Evolutionary conservation across 805 yeast species (phyloP).

Genomic region (Candida tallmaniae): DNA sequence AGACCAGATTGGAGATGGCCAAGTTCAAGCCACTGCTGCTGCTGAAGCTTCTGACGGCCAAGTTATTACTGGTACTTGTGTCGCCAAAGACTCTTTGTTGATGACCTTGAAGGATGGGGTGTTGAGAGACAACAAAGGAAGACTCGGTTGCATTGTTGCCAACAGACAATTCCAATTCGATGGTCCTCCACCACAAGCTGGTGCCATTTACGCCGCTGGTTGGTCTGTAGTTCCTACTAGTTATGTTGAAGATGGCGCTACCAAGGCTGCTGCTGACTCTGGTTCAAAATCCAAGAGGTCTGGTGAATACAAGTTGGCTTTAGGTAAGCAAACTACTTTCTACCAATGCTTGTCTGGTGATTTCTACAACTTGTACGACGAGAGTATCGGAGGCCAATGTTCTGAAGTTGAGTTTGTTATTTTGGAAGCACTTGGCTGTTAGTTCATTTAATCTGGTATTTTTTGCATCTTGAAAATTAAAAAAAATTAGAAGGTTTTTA

Average conservation of each 20-base stretch:
- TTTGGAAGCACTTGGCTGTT: slow-evolving; percentile 7
- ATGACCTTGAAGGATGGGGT: slow-evolving; percentile 18
- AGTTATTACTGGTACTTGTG: slow-evolving; percentile 19
- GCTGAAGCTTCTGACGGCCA: slow-evolving; percentile 33
- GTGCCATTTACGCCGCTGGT: slow-evolving; percentile 62
- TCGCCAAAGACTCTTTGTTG: slow-evolving; percentile 13
- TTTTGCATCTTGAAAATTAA: not conserved
- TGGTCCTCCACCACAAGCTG: slow-evolving; percentile 82
- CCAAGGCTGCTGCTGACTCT: slow-evolving; percentile 9
- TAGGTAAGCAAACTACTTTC: slow-evolving; percentile 58
- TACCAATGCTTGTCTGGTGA: slow-evolving; percentile 73
- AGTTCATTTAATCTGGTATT: not conserved
- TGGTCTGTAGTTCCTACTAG: slow-evolving; percentile 42
- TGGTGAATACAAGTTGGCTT: slow-evolving; percentile 43
- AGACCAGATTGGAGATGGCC: slow-evolving; percentile 26
- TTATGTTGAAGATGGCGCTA: slow-evolving; percentile 9
- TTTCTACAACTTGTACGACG: slow-evolving; percentile 76
- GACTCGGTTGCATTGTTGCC: slow-evolving; percentile 44
- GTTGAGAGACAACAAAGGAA: slow-evolving; percentile 35
- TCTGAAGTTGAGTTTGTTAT: slow-evolving; percentile 43
- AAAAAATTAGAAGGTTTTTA: slow-evolving; percentile 2
- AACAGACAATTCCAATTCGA: slow-evolving; percentile 74
- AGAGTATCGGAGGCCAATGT: slow-evolving; percentile 21
- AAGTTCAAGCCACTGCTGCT: slow-evolving; percentile 28
- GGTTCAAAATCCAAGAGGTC: slow-evolving; percentile 4